Base-by-base conservation (phyloP, 2,329 filamentous ascomycete genomes). In the Xylariaceae sp. region DNA sequence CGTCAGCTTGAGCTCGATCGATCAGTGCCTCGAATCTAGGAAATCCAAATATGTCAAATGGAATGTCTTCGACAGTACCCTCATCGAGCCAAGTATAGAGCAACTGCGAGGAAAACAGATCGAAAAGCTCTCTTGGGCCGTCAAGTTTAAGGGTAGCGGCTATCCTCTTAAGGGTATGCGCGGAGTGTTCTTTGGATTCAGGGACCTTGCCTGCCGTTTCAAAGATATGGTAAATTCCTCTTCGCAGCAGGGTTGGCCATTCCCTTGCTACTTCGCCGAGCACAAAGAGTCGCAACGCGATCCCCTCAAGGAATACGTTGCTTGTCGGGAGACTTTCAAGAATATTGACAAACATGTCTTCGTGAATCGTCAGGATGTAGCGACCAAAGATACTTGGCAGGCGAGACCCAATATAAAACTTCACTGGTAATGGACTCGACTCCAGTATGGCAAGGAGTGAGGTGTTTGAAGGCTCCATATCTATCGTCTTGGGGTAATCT, bases 181-280 rank as follows among this genome's bases (percentile, higher is more conserved):
- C 83, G 1, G 93, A 92, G 74, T 97, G 88, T 17, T 79, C 76
- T 17, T 81, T 78, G 5, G 88, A 88, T 9, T 77, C 74, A 2
- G 81, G 75, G 11, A 96, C 84, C 58, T 86, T 85, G 1, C 89
- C 90, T 1, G 92, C 89, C 0, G 88, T 91, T 72, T 97, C 94
- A 67, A 97, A 96, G 18, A 97, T 92, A 72, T 94, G 89, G 72
- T 97, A 99, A 15, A 96, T 89, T 65, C 91, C 92, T 64, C 89
- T 86, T 55, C 92, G 87, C 49, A 97, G 80, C 17, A 97, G 79
- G 0, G 92, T 96, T 60, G 91, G 87, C 90, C 93, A 97, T 54
- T 80, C 77, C 35, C 90, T 89, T 23, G 89, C 94, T 59, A 99
- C 77, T 57, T 86, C 85, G 1, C 88, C 84, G 9, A 97, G 77